A percentile compares a stretch with the other conserved stretches of the same genome.
Evolutionary conservation across 2,329 filamentous ascomycete genomes (phyloP).

Genomic region (Waltergamsia citrina): DNA sequence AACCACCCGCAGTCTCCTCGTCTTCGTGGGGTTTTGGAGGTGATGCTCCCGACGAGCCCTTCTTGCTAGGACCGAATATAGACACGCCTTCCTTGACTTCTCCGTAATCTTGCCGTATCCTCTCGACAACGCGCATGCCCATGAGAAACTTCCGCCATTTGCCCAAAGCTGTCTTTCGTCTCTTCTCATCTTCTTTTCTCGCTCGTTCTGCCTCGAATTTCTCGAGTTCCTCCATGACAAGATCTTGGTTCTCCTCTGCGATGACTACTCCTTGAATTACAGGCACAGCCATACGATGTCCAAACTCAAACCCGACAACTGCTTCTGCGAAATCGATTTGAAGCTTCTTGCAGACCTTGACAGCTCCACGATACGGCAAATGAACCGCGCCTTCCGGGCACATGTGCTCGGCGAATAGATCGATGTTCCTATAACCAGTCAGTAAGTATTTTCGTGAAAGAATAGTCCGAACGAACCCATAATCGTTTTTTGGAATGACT

Average conservation of each 20-base stretch:
- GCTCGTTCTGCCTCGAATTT: conserved; percentile 66
- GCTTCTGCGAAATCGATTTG: conserved; percentile 88
- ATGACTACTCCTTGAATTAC: conserved; percentile 86
- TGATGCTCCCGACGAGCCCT: not conserved
- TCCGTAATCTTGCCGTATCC: conserved; percentile 70
- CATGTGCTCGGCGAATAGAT: conserved; percentile 92
- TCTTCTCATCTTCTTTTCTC: conserved; percentile 76
- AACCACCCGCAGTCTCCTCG: conserved; percentile 50
- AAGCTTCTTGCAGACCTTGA: conserved; percentile 73
- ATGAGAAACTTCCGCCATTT: conserved; percentile 84
- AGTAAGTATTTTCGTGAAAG: conserved; percentile 6
- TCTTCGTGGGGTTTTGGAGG: conserved; percentile 13
- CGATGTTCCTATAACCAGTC: conserved; percentile 58
- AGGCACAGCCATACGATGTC: conserved; percentile 86
- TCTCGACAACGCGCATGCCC: conserved; percentile 72
- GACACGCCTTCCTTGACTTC: conserved; percentile 43
- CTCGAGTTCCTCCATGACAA: conserved; percentile 69
- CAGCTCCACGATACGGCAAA: conserved; percentile 67
- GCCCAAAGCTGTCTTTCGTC: conserved; percentile 60
- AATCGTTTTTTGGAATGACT: conserved; percentile 85
- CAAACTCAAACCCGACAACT: conserved; percentile 94
- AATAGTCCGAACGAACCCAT: conserved; percentile 41
- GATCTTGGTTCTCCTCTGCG: conserved; percentile 66
- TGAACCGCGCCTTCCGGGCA: conserved; percentile 76
- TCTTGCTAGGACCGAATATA: conserved; percentile 41